Evolutionary conservation across 225 moss, liverwort and hornwort species (phyloP).

Genomic region (Anthoceros angustus): DNA sequence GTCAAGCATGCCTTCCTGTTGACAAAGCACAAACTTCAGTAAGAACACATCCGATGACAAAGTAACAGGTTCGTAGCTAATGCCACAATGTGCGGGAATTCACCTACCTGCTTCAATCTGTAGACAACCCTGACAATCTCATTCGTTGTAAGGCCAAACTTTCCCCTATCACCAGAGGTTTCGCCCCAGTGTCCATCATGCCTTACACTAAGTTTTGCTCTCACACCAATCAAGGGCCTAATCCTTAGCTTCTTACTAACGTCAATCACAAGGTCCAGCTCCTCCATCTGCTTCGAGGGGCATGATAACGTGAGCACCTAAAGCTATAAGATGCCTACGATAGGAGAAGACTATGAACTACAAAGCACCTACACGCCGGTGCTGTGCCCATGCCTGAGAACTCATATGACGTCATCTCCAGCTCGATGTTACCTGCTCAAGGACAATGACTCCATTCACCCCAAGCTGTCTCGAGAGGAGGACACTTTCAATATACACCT

Average conservation of each 20-base stretch:
- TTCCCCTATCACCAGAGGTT: slow-evolving; percentile 76
- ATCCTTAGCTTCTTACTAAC: slow-evolving; percentile 45
- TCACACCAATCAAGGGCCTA: slow-evolving; percentile 52
- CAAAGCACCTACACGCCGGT: neutral
- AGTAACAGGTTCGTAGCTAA: neutral
- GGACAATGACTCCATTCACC: slow-evolving; percentile 55
- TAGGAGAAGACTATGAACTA: too few species aligned
- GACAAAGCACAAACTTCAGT: neutral
- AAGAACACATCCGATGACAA: neutral
- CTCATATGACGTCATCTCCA: neutral
- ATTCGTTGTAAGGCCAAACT: slow-evolving; percentile 57
- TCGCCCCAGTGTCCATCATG: slow-evolving; percentile 95
- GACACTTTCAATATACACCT: slow-evolving; percentile 59
- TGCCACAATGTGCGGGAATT: neutral
- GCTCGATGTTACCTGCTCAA: slow-evolving; percentile 45
- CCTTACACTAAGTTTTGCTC: slow-evolving; percentile 79
- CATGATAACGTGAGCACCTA: too few species aligned
- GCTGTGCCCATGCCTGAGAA: neutral
- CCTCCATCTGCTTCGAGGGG: slow-evolving; percentile 22
- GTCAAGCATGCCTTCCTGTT: slow-evolving; percentile 32
- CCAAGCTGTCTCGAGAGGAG: slow-evolving; percentile 43
- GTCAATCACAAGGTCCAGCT: slow-evolving; percentile 47
- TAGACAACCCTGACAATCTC: slow-evolving; percentile 71
- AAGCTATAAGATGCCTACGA: too few species aligned
- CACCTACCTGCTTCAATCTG: slow-evolving; percentile 21